Conservation (phyloP, 768 basidiomycete genomes). For the Pluteus cervinus region DNA sequence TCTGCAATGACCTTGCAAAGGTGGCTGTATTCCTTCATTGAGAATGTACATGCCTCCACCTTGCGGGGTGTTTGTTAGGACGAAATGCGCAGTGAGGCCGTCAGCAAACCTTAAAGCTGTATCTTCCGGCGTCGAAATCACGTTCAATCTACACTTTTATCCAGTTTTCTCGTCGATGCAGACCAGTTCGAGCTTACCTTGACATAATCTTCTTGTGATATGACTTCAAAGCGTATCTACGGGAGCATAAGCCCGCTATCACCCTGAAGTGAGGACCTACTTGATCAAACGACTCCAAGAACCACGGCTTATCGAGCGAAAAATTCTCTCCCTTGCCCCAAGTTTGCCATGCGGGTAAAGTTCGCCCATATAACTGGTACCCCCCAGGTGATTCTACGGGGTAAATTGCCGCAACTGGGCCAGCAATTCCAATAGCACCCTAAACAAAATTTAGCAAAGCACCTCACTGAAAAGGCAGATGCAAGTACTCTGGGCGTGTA, state of each 20-base stretch:
- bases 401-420: constrained; percentile 60
- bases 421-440: constrained; percentile 70
- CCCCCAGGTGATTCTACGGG: constrained; percentile 61
- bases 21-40: constrained; percentile 40
- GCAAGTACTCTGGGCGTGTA: constrained; percentile 51
- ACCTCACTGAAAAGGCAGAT: background rate
- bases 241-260: background rate
- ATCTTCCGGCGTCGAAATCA: constrained; percentile 46
- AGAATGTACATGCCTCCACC: constrained; percentile 48
- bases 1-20: constrained; percentile 35
- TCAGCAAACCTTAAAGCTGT: constrained; percentile 38
- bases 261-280: constrained; percentile 17
- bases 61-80: no score
- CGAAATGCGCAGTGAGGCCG: no score
- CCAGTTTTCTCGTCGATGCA: background rate
- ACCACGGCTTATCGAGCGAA: constrained; percentile 44
- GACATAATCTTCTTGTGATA: constrained; percentile 42
- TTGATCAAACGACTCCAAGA: constrained; percentile 59
- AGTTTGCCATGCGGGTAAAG: constrained; percentile 60
- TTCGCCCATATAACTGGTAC: constrained; percentile 58
- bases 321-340: constrained; percentile 51
- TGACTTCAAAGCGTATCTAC: constrained; percentile 45
- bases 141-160: constrained; percentile 36
- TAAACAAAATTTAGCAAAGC: constrained; percentile 13
- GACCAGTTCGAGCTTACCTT: constrained; percentile 28